phyloP scores from a whole-genome alignment of 2,329 filamentous ascomycete species.

The Colletotrichum limetticola region DNA sequence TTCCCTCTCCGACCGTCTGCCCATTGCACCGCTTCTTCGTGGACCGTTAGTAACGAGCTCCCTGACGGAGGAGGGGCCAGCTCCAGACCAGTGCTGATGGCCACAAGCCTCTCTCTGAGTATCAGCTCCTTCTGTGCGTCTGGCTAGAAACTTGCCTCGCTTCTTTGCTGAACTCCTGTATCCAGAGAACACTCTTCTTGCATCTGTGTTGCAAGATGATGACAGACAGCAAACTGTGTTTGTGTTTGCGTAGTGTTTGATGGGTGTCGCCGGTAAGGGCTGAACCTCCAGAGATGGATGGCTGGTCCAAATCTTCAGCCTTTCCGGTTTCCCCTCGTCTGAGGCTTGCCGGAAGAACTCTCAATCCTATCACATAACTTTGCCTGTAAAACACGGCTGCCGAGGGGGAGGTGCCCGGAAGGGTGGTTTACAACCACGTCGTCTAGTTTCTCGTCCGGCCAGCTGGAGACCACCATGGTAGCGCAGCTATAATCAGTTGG shows the following conservation, averaged over 20 bases:
- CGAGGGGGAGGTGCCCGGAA: slow-evolving; percentile 15
- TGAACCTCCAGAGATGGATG: not conserved
- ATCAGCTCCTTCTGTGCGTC: slow-evolving; percentile 1
- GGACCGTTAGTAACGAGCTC: not conserved
- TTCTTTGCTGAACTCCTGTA: not conserved
- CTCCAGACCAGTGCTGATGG: not conserved
- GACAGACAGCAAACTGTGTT: not conserved
- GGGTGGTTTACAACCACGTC: not conserved
- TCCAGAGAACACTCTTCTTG: not conserved
- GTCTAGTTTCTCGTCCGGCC: not conserved
- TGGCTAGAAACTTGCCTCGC: not conserved
- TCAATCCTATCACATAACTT: not conserved
- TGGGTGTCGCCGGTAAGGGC: not conserved
- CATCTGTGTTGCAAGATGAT: not conserved
- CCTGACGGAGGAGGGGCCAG: not conserved
- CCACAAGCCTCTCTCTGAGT: not conserved
- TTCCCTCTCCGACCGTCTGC: not conserved
- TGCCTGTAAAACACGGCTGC: slow-evolving; percentile 33
- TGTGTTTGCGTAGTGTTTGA: not conserved
- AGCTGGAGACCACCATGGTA: slow-evolving; percentile 17
- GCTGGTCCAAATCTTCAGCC: not conserved
- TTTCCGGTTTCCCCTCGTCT: not conserved
- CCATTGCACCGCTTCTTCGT: not conserved
- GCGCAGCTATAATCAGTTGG: slow-evolving; percentile 6
- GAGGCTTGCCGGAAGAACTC: not conserved